Evolutionary conservation across 352 stramenopile species (phyloP).

Genomic region (Phytophthora tentaculata): DNA sequence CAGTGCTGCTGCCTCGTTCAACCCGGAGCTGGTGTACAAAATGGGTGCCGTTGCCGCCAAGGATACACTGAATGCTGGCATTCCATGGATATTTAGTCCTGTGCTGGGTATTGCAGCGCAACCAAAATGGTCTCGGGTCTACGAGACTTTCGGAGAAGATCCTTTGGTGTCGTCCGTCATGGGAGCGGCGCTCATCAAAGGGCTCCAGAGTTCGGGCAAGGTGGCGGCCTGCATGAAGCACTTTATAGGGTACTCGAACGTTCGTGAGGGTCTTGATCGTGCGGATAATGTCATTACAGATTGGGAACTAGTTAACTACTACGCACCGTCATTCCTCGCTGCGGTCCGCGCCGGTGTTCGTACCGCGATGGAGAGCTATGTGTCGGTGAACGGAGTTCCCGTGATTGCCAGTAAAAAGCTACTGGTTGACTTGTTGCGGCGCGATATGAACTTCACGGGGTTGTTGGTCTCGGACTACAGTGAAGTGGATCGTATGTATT

Average conservation of each 20-base stretch:
- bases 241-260: slow-evolving; percentile 87
- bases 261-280: slow-evolving; percentile 69
- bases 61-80: slow-evolving; percentile 88
- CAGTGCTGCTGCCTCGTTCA: slow-evolving; percentile 90
- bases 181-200: slow-evolving; percentile 71
- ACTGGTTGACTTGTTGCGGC: slow-evolving; percentile 78
- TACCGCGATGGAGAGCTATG: slow-evolving; percentile 93
- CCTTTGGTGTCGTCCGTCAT: slow-evolving; percentile 77
- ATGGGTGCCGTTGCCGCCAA: slow-evolving; percentile 82
- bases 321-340: slow-evolving; percentile 76
- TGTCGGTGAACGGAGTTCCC: slow-evolving; percentile 87
- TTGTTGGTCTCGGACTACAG: slow-evolving; percentile 93
- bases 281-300: slow-evolving; percentile 73
- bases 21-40: slow-evolving; percentile 67
- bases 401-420: slow-evolving; percentile 87
- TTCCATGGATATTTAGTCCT: slow-evolving; percentile 93
- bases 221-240: slow-evolving; percentile 91
- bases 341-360: slow-evolving; percentile 73
- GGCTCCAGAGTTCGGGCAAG: slow-evolving; percentile 75
- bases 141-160: slow-evolving; percentile 95
- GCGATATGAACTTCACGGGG: slow-evolving; percentile 90
- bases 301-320: slow-evolving; percentile 79
- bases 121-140: slow-evolving; percentile 90
- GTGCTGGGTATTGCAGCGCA: slow-evolving; percentile 85
- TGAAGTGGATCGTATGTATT: slow-evolving; percentile 90